Evolutionary conservation across 1,284 basidiomycete genomes (phyloP).

Genomic region (Violaceomyces palustris): DNA sequence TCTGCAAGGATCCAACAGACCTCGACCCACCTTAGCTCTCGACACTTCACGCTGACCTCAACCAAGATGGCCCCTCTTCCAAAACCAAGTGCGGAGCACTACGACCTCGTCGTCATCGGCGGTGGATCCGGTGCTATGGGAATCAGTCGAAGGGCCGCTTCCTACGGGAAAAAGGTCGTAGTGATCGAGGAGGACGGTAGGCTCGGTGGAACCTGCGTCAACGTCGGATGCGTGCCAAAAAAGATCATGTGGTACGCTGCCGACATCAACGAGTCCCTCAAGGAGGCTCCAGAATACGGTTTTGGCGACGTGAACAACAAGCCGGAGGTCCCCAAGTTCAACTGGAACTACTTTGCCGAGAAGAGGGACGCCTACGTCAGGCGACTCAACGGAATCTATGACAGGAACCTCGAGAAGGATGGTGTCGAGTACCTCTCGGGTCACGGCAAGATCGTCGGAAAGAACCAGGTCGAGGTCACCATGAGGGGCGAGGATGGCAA

Average conservation of each 20-base stretch:
- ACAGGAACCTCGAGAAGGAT: slow-evolving; percentile 74
- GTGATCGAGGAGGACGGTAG: slow-evolving; percentile 73
- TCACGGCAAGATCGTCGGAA: slow-evolving; percentile 57
- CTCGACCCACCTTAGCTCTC: slow-evolving; percentile 7
- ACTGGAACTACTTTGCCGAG: slow-evolving; percentile 85
- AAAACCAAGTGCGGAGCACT: slow-evolving; percentile 35
- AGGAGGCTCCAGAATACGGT: slow-evolving; percentile 70
- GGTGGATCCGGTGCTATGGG: slow-evolving; percentile 53
- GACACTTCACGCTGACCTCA: slow-evolving; percentile 8
- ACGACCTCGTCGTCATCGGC: slow-evolving; percentile 51
- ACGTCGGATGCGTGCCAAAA: slow-evolving; percentile 61
- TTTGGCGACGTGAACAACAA: slow-evolving; percentile 57
- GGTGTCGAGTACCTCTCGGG: slow-evolving; percentile 84
- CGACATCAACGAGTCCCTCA: slow-evolving; percentile 72
- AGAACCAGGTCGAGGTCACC: slow-evolving; percentile 45
- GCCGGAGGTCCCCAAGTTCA: slow-evolving; percentile 59
- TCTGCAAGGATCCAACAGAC: slow-evolving; percentile 4
- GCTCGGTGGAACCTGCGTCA: slow-evolving; percentile 94
- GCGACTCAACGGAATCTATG: slow-evolving; percentile 84
- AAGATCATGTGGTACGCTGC: slow-evolving; percentile 99
- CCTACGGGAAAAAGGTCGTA: slow-evolving; percentile 88
- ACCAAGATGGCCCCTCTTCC: slow-evolving; percentile 45
- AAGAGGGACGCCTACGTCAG: slow-evolving; percentile 94
- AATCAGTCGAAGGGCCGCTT: slow-evolving; percentile 63
- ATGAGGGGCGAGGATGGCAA: slow-evolving; percentile 52